A percentile compares a stretch with the other conserved stretches of the same genome.
Conservation (phyloP, 2,329 filamentous ascomycete genomes). For the Furcasterigmium sp. region DNA sequence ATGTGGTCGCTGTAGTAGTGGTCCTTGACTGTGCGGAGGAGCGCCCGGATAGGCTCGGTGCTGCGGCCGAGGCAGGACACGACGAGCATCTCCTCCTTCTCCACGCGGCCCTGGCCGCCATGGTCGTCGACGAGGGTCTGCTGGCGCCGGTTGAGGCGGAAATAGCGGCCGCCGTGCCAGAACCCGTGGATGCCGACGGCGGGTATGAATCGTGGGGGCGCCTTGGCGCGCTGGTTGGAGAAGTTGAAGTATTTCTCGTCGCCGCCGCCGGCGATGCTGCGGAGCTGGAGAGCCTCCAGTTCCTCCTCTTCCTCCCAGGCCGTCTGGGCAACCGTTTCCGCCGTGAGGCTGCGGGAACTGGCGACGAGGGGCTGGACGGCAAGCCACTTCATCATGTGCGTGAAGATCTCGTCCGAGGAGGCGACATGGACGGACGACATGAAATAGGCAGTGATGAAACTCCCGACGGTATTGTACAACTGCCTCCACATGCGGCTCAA, state of each 20-base stretch:
- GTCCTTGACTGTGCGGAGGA: conserved; percentile 48
- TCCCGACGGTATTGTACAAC: conserved; percentile 25
- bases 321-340: conserved; percentile 48
- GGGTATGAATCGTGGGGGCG: conserved; percentile 47
- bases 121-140: conserved; percentile 34
- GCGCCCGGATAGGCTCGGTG: conserved; percentile 47
- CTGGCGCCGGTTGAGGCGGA: conserved; percentile 39
- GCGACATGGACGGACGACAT: conserved; percentile 48
- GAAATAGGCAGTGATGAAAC: conserved; percentile 37
- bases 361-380: conserved; percentile 45
- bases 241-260: conserved; percentile 48
- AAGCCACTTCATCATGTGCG: conserved; percentile 54
- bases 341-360: conserved; percentile 47
- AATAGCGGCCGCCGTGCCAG: conserved; percentile 48
- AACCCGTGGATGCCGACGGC: conserved; percentile 48
- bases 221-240: conserved; percentile 49
- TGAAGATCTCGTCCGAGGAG: conserved; percentile 53
- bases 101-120: conserved; percentile 22
- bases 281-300: conserved; percentile 28
- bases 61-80: conserved; percentile 50
- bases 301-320: conserved; percentile 53
- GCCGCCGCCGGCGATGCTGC: conserved; percentile 27
- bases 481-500: conserved; percentile 29
- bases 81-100: conserved; percentile 46
- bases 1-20: conserved; percentile 45